phyloP scores from a whole-genome alignment of 1,139 yeast genomes.

The Eremothecium gossypii region DNA sequence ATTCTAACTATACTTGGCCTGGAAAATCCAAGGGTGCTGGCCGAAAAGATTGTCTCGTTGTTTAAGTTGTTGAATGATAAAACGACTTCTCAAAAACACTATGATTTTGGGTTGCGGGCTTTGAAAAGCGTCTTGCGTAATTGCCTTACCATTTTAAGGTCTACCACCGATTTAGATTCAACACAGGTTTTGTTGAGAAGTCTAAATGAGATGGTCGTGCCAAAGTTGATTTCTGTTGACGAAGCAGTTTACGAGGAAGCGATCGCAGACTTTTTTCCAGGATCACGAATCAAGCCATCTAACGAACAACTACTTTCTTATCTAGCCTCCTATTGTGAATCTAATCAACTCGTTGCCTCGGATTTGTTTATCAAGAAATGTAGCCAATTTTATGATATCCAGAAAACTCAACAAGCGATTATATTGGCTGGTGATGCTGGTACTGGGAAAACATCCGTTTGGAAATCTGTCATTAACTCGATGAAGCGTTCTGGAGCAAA shows the following conservation, averaged over 20 bases:
- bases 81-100: conserved; percentile 56
- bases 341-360: conserved; percentile 15
- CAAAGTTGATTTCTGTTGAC: conserved; percentile 7
- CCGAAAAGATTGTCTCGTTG: conserved; percentile 47
- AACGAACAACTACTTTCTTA: conserved; percentile 2
- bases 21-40: conserved; percentile 37
- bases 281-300: not conserved
- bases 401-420: conserved; percentile 64
- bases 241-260: conserved; percentile 5
- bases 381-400: conserved; percentile 54
- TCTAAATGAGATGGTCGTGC: conserved; percentile 7
- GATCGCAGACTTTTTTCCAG: conserved; percentile 1
- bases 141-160: conserved; percentile 6
- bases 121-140: conserved; percentile 49
- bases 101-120: conserved; percentile 85
- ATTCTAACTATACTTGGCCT: conserved; percentile 70
- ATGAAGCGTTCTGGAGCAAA: conserved; percentile 32
- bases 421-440: conserved; percentile 78
- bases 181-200: conserved; percentile 6
- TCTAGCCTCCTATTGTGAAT: conserved; percentile 4
- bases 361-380: conserved; percentile 48
- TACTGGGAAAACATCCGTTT: conserved; percentile 57
- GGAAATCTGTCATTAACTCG: conserved; percentile 42
- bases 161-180: not conserved
- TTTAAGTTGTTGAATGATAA: conserved; percentile 36